Base-by-base conservation (phyloP, 768 basidiomycete genomes). In the Asterophora parasitica region DNA sequence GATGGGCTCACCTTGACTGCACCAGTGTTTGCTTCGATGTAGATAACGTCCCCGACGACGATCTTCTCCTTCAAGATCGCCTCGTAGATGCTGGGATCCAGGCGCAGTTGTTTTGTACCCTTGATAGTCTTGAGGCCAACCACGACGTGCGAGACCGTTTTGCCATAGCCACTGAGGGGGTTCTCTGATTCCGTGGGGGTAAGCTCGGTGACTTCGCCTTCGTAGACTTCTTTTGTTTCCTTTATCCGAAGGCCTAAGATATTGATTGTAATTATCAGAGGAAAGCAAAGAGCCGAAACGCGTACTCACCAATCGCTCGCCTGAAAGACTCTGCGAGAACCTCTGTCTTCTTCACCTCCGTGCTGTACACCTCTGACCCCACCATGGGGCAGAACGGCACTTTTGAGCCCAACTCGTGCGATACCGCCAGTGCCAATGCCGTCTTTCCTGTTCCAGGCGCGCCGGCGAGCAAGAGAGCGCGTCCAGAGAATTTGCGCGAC, bases 351-450 rank as follows among this genome's bases (percentile, higher is more conserved):
- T 98, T 98, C 48, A 99, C 93, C 67, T 98, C 95, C 2, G 89
- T 83, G 33, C 85, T 90, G 63, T 96, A 98, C 51, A 98, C 96
- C 67, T 99, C 96, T 15, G 85, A 88, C 0, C 96, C 96, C 35
- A 98, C 96, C 92, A 97, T 97, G 4, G 93, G 92, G 65, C 95
- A 97, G 64, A 99, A 98, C 0, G 96, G 96, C 1, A 97, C 94
- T 60, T 96, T 96, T 16, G 79, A 70, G 0, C 96, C 96, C 0
- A 99, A 78, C 59, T 98, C 96, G 50, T 97, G 94, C 5, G 92
- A 86, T 20, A 98, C 80, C 0, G 92, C 96, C n/a, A 98, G 68
- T 1, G 96, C 94, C 20, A 98, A 79, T 0, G 96, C 96, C 0
- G 96, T 99, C 72, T 99, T 99, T 9, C 96, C 95, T 3, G 96